A percentile compares a stretch with the other conserved stretches of the same genome.
phyloP scores from a whole-genome alignment of 345 rosid genomes.

The Melastoma malabathricum region DNA sequence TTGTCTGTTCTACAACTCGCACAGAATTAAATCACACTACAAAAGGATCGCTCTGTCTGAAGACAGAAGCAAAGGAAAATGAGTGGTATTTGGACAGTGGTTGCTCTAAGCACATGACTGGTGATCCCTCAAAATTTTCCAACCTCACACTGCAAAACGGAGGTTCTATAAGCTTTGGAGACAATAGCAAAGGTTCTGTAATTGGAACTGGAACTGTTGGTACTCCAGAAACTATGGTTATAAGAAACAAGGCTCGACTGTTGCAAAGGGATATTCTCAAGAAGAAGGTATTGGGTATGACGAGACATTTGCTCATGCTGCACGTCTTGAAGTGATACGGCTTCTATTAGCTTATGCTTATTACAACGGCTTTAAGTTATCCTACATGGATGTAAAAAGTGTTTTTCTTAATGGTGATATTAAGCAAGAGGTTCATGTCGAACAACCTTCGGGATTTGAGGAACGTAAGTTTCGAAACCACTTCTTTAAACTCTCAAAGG shows the following conservation, averaged over 20 bases:
- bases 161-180: no score
- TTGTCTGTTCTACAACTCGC: no score
- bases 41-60: no score
- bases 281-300: slow-evolving; percentile 1
- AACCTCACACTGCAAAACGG: no score
- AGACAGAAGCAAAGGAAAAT: no score
- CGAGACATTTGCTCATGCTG: background rate
- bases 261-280: background rate
- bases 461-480: background rate
- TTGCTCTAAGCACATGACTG: no score
- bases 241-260: background rate
- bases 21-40: no score
- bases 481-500: background rate
- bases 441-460: background rate
- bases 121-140: no score
- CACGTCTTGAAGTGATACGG: background rate
- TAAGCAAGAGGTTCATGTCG: background rate
- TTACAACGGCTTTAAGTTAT: background rate
- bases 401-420: background rate
- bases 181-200: no score
- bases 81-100: no score
- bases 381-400: background rate
- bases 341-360: background rate
- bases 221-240: no score
- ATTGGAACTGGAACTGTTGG: no score